phyloP scores from a whole-genome alignment of 2,329 filamentous ascomycete genomes.

The Pochonia chlamydosporia region DNA sequence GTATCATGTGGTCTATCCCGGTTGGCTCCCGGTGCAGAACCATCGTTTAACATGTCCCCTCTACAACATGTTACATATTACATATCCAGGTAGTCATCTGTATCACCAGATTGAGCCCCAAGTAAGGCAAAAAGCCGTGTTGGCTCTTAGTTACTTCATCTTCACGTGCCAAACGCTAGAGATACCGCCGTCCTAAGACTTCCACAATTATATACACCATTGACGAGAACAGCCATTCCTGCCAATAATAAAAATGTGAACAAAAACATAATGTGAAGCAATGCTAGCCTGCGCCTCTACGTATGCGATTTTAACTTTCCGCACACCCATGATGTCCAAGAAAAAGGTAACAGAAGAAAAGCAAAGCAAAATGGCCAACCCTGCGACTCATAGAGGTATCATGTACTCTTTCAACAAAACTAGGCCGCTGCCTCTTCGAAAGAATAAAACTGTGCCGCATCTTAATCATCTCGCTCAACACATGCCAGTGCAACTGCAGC shows the following conservation, averaged over 20 bases:
- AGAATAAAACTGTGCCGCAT: neutral
- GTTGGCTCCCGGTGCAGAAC: too few relatives aligned
- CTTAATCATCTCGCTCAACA: constrained; percentile 16
- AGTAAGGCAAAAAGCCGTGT: neutral
- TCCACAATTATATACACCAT: constrained; percentile 6
- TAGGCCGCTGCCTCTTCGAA: neutral
- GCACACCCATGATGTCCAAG: constrained; percentile 8
- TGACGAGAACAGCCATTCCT: neutral
- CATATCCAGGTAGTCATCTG: too few relatives aligned
- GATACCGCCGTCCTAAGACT: neutral
- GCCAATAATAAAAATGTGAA: neutral
- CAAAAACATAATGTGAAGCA: constrained; percentile 1
- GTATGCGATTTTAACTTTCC: constrained; percentile 10
- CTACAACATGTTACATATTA: too few relatives aligned
- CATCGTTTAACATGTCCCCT: too few relatives aligned
- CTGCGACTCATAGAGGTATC: neutral
- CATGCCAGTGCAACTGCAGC: constrained; percentile 65
- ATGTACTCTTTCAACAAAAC: neutral
- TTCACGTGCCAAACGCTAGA: neutral
- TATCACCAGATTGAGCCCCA: neutral
- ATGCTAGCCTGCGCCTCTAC: constrained; percentile 16
- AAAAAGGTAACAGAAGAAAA: neutral
- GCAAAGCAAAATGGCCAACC: neutral
- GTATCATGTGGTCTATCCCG: too few relatives aligned
- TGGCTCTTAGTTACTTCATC: neutral